phyloP scores from a whole-genome alignment of 108 stramenopile species.

The Cylindrotheca closterium region DNA sequence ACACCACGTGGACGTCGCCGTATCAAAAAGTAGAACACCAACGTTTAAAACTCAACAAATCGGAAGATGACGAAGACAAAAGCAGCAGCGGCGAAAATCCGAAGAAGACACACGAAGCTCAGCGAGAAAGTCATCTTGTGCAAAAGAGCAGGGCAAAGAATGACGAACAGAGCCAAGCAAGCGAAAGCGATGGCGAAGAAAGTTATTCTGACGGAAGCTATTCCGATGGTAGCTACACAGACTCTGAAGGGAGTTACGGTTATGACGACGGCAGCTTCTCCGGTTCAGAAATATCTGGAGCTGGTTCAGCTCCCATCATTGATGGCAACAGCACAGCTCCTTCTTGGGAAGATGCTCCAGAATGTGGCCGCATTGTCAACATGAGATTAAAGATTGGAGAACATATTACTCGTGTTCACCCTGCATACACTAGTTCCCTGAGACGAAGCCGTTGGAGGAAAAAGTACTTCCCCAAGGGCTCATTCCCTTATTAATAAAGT shows the following conservation, averaged over 20 bases:
- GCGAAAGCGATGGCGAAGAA: not conserved
- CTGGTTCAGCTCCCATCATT: conserved; percentile 2
- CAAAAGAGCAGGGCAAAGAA: too few relatives aligned
- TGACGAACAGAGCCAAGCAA: too few relatives aligned
- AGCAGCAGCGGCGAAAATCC: not conserved
- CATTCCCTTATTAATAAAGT: conserved; percentile 54
- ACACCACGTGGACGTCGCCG: conserved; percentile 59
- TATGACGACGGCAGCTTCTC: conserved; percentile 1
- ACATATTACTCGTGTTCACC: conserved; percentile 62
- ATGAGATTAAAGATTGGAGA: conserved; percentile 69
- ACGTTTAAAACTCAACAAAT: not conserved
- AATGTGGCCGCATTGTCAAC: conserved; percentile 65
- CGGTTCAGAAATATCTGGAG: conserved; percentile 7
- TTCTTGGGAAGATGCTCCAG: conserved; percentile 57
- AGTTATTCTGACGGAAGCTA: not conserved
- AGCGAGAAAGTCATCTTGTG: too few relatives aligned
- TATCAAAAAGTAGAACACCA: not conserved
- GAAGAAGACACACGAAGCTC: too few relatives aligned
- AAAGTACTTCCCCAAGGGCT: conserved; percentile 66
- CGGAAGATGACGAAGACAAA: not conserved
- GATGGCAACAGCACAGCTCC: conserved; percentile 33
- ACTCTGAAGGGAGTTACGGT: not conserved
- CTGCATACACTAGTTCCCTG: conserved; percentile 68
- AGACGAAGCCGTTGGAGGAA: conserved; percentile 79
- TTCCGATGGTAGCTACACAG: not conserved